A percentile compares a stretch with the other conserved stretches of the same genome.
These are phyloP conservation scores for Phytophthora europaea DNA, from an alignment of 352 stramenopile genomes.

Conservation along the genomic window DNA sequence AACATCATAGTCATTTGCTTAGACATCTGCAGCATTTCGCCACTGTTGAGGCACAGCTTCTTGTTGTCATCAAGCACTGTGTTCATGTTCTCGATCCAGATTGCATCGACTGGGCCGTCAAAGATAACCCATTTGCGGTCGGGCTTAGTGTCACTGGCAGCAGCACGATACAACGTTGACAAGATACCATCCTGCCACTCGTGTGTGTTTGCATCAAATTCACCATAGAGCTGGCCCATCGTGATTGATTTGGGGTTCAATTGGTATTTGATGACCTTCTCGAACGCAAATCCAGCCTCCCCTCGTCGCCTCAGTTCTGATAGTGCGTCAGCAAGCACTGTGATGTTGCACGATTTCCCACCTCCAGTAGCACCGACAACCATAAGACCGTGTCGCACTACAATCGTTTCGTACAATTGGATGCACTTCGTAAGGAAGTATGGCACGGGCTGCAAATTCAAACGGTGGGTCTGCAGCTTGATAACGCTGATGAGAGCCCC, in stretches of 20 bases:
- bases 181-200: constrained; percentile 97
- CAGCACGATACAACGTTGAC: constrained; percentile 94
- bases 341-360: constrained; percentile 93
- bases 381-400: constrained; percentile 97
- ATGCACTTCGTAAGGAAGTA: constrained; percentile 97
- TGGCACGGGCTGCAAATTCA: constrained; percentile 87
- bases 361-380: constrained; percentile 93
- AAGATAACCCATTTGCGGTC: constrained; percentile 97
- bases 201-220: constrained; percentile 96
- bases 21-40: constrained; percentile 97
- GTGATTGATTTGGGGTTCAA: constrained; percentile 97
- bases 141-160: constrained; percentile 86
- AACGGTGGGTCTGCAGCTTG: constrained; percentile 84
- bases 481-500: constrained; percentile 91
- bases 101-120: constrained; percentile 94
- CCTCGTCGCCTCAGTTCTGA: constrained; percentile 85
- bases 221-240: constrained; percentile 96
- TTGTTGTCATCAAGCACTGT: constrained; percentile 97
- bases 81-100: constrained; percentile 99
- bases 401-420: constrained; percentile 96
- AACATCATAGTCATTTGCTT: constrained; percentile 99
- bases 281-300: constrained; percentile 88
- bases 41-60: constrained; percentile 95
- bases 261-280: constrained; percentile 91
- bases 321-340: constrained; percentile 92